Evolutionary conservation across 441 rosid genomes (phyloP).

Genomic region (Pelargonium cotyledonis): DNA sequence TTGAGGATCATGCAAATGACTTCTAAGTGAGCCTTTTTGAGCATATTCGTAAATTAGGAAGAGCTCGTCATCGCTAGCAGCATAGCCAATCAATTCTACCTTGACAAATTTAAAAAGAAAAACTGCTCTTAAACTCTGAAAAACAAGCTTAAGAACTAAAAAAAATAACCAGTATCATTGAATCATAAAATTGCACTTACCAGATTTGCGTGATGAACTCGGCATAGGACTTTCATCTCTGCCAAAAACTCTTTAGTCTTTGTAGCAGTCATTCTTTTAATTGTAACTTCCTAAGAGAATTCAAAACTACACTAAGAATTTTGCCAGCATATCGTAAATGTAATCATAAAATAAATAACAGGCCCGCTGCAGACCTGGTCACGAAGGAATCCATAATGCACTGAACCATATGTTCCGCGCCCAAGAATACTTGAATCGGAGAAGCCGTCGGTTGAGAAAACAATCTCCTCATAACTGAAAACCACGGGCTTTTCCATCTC

Average conservation of each 20-base stretch:
- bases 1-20: constrained; percentile 84
- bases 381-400: constrained; percentile 61
- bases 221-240: constrained; percentile 95
- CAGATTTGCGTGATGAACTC: constrained; percentile 94
- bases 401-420: constrained; percentile 89
- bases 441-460: constrained; percentile 77
- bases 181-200: constrained; percentile 33
- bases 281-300: constrained; percentile 69
- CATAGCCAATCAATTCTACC: constrained; percentile 97
- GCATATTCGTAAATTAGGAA: constrained; percentile 89
- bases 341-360: not conserved
- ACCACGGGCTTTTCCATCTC: constrained; percentile 83
- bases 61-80: constrained; percentile 70
- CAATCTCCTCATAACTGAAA: constrained; percentile 71
- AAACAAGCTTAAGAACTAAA: constrained; percentile 5
- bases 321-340: not conserved
- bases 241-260: constrained; percentile 89
- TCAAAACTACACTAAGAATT: constrained; percentile 16
- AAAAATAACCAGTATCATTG: not conserved
- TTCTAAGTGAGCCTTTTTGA: constrained; percentile 78
- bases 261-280: constrained; percentile 91
- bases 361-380: constrained; percentile 54
- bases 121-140: constrained; percentile 13
- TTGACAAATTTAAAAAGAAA: no score
- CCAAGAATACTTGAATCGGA: constrained; percentile 85